Conservation (phyloP, 768 basidiomycete species). For the Chalciporus pseudorubinellus region DNA sequence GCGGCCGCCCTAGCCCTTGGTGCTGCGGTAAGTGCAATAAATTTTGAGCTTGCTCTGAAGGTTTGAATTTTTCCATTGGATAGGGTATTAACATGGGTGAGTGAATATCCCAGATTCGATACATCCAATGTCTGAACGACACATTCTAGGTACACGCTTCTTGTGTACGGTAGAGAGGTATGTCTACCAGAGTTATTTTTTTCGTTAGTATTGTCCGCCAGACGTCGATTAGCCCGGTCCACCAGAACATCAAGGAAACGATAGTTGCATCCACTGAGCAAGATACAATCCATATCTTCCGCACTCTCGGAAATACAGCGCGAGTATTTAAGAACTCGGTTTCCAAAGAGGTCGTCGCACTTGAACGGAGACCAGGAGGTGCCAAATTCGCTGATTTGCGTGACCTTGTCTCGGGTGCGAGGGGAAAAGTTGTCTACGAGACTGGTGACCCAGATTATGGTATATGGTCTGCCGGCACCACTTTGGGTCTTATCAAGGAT, state of each 20-base stretch:
- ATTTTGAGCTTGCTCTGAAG: not conserved
- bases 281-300: conserved; percentile 88
- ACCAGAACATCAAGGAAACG: conserved; percentile 85
- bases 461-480: conserved; percentile 75
- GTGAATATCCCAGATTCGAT: not conserved
- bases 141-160: conserved; percentile 66
- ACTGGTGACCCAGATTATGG: conserved; percentile 83
- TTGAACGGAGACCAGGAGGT: conserved; percentile 79
- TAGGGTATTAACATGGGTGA: conserved; percentile 83
- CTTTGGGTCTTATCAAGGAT: conserved; percentile 74
- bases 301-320: conserved; percentile 79
- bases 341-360: conserved; percentile 76
- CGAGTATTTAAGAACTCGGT: conserved; percentile 88
- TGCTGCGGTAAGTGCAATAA: conserved; percentile 55
- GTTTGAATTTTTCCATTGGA: not conserved
- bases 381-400: conserved; percentile 85
- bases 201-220: not conserved
- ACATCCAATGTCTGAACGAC: not conserved
- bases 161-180: conserved; percentile 88
- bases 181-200: conserved; percentile 4
- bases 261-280: conserved; percentile 81
- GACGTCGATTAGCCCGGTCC: conserved; percentile 63
- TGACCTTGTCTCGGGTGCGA: conserved; percentile 69
- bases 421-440: conserved; percentile 76
- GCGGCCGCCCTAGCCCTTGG: conserved; percentile 81